A percentile compares a stretch with the other conserved stretches of the same genome.
Evolutionary conservation across 345 rosid genomes (phyloP).

Genomic region (Rubroshorea leprosula): DNA sequence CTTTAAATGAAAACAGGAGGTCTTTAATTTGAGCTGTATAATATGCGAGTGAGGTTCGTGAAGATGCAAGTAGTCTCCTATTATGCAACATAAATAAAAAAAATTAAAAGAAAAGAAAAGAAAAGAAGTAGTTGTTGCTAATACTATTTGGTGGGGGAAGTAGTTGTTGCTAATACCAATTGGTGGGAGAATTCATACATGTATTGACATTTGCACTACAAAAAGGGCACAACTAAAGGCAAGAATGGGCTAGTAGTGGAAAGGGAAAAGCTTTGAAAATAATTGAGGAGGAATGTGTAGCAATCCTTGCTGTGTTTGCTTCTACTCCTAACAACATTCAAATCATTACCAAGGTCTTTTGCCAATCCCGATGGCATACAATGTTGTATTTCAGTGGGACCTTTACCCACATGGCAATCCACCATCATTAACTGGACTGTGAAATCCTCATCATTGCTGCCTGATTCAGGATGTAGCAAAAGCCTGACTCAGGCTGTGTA

Average conservation of each 20-base stretch:
- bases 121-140: too few species aligned
- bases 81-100: too few species aligned
- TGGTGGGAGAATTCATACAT: too few species aligned
- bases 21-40: too few species aligned
- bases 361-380: slow-evolving; percentile 13
- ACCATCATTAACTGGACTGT: slow-evolving; percentile 22
- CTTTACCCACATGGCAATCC: slow-evolving; percentile 27
- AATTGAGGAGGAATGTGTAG: slow-evolving; percentile 28
- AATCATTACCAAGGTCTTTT: slow-evolving; percentile 34
- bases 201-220: too few species aligned
- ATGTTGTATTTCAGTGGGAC: slow-evolving; percentile 10
- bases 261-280: slow-evolving; percentile 22
- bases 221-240: slow-evolving; percentile 19
- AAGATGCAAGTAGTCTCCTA: too few species aligned
- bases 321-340: slow-evolving; percentile 40
- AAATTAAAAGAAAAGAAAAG: too few species aligned
- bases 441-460: slow-evolving; percentile 32
- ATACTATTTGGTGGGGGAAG: too few species aligned
- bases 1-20: too few species aligned
- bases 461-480: slow-evolving; percentile 21
- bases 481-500: slow-evolving; percentile 13
- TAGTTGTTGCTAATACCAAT: too few species aligned
- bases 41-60: too few species aligned
- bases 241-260: background rate
- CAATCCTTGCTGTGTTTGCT: slow-evolving; percentile 59